Evolutionary conservation across 352 stramenopile species (phyloP).

Genomic region (Phytopythium ostracodes): DNA sequence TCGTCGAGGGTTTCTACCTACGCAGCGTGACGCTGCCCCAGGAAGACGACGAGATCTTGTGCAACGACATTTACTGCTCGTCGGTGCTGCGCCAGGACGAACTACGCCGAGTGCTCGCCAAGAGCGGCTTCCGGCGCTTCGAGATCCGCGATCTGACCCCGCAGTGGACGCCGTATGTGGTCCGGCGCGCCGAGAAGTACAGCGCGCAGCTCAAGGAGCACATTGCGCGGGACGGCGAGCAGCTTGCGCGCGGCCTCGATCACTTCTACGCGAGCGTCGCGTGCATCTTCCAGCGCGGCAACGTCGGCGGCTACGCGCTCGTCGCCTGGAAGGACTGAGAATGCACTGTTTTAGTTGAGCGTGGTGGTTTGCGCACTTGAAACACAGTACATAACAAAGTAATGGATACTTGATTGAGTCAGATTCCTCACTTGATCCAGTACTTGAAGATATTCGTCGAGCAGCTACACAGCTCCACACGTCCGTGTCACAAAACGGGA

Average conservation of each 20-base stretch:
- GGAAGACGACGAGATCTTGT: slow-evolving; percentile 39
- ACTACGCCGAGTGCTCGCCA: slow-evolving; percentile 31
- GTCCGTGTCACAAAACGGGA: too few species aligned
- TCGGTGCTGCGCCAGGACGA: slow-evolving; percentile 38
- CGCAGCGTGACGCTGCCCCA: slow-evolving; percentile 34
- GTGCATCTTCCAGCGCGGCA: slow-evolving; percentile 44
- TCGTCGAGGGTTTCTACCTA: slow-evolving; percentile 79
- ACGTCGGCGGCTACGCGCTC: slow-evolving; percentile 65
- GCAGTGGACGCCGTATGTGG: slow-evolving; percentile 69
- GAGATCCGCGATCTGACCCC: slow-evolving; percentile 53
- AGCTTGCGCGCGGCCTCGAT: slow-evolving; percentile 46
- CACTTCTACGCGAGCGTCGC: slow-evolving; percentile 73
- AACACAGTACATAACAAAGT: too few species aligned
- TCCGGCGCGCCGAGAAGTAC: slow-evolving; percentile 36
- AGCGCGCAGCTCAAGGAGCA: slow-evolving; percentile 40
- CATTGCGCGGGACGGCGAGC: slow-evolving; percentile 47
- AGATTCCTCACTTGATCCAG: neutral
- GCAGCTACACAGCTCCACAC: too few species aligned
- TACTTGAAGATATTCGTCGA: neutral
- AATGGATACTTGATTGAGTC: neutral
- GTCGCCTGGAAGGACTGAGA: slow-evolving; percentile 28
- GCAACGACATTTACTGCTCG: slow-evolving; percentile 60
- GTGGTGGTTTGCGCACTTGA: too few species aligned
- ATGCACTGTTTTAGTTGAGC: neutral
- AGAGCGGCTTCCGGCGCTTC: slow-evolving; percentile 49